phyloP scores from a whole-genome alignment of 768 basidiomycete species.

The Mycena epipterygia region DNA sequence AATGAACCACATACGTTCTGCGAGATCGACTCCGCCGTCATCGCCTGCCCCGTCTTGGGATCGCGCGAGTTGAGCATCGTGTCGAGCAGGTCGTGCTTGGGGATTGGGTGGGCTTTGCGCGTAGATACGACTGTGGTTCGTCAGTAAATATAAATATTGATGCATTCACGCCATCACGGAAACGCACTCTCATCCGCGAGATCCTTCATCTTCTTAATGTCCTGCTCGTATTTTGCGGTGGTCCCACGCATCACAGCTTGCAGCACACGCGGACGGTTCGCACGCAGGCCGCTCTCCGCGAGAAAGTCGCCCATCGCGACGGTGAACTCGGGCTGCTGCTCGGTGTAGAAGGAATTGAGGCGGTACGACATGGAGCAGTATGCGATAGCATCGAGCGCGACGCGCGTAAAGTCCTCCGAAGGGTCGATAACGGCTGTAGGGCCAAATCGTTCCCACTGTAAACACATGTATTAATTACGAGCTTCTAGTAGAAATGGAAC shows the following conservation, averaged over 20 bases:
- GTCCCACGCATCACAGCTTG: constrained; percentile 51
- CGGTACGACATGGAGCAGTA: constrained; percentile 59
- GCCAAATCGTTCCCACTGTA: constrained; percentile 59
- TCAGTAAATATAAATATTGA: not conserved
- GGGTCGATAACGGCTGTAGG: constrained; percentile 56
- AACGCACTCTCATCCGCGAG: constrained; percentile 55
- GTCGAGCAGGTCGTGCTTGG: constrained; percentile 60
- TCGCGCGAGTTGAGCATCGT: constrained; percentile 62
- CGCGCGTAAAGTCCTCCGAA: constrained; percentile 61
- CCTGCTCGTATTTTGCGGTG: constrained; percentile 54
- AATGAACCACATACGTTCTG: constrained; percentile 53
- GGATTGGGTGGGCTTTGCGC: constrained; percentile 51
- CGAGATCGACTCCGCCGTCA: constrained; percentile 58
- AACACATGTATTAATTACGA: not conserved
- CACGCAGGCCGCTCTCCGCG: constrained; percentile 50
- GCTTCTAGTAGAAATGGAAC: not conserved
- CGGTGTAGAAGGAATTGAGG: constrained; percentile 62
- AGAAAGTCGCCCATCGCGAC: constrained; percentile 58
- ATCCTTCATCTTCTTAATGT: constrained; percentile 57
- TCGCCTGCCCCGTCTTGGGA: constrained; percentile 56
- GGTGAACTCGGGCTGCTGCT: constrained; percentile 53
- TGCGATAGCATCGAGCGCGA: constrained; percentile 62
- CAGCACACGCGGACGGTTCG: constrained; percentile 51
- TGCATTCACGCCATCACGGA: too few species aligned
- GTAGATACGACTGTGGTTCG: constrained; percentile 52